phyloP scores from a whole-genome alignment of 2,329 filamentous ascomycete genomes.

The Alternaria gansuensis region DNA sequence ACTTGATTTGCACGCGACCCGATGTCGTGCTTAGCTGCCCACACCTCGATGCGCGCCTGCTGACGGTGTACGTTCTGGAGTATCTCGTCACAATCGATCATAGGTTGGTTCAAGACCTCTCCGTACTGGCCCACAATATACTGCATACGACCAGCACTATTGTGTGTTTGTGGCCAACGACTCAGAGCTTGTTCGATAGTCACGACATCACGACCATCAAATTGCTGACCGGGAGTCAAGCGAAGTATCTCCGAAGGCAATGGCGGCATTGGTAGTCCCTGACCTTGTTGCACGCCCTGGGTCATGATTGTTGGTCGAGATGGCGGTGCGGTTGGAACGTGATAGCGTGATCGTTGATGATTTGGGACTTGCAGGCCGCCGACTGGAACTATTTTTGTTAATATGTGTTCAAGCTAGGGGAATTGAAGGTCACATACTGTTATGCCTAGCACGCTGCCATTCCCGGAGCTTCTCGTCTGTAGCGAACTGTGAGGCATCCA shows the following conservation, averaged over 20 bases:
- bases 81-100: conserved; percentile 1
- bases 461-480: not conserved
- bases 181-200: not conserved
- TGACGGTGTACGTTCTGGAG: not conserved
- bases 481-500: not conserved
- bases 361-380: not conserved
- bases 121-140: conserved; percentile 1
- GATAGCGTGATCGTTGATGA: not conserved
- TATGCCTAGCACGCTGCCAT: not conserved
- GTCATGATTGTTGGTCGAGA: not conserved
- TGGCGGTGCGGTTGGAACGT: not conserved
- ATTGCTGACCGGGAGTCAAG: conserved; percentile 2
- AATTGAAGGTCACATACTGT: not conserved
- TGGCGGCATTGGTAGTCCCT: not conserved
- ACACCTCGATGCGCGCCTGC: not conserved
- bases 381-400: not conserved
- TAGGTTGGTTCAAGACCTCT: conserved; percentile 1
- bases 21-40: not conserved
- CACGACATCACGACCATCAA: conserved; percentile 1
- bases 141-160: conserved; percentile 2
- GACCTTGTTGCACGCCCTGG: not conserved
- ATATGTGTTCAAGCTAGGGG: not conserved
- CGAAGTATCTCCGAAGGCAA: not conserved
- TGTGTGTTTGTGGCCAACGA: conserved; percentile 1
- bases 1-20: not conserved